phyloP scores from a whole-genome alignment of 805 yeast species.

The Ogataea saltuana region DNA sequence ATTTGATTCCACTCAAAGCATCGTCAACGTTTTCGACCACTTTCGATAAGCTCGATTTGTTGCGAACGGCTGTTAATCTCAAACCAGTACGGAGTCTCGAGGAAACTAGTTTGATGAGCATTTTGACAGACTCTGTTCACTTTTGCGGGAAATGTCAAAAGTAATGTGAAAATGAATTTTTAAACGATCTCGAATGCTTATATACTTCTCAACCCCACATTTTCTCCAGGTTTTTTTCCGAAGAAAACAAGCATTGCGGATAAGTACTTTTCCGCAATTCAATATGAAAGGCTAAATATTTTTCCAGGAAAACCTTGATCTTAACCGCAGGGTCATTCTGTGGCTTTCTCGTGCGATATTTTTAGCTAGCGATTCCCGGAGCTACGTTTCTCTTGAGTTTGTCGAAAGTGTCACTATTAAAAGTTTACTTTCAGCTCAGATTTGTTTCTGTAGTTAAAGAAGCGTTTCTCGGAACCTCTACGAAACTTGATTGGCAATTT shows the following conservation, averaged over 20 bases:
- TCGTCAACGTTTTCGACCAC: constrained; percentile 28
- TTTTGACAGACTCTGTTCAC: too few species aligned
- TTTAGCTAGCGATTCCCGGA: too few species aligned
- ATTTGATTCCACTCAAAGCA: constrained; percentile 34
- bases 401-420: too few species aligned
- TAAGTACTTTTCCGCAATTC: neutral
- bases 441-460: too few species aligned
- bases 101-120: neutral
- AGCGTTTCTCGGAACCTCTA: too few species aligned
- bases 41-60: constrained; percentile 7
- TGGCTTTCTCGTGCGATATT: too few species aligned
- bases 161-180: too few species aligned
- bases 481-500: too few species aligned
- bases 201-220: neutral
- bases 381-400: too few species aligned
- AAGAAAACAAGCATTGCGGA: neutral
- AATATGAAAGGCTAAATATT: neutral
- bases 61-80: neutral
- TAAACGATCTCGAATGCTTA: neutral
- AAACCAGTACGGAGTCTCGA: neutral
- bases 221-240: neutral
- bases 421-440: too few species aligned
- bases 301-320: neutral
- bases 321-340: constrained; percentile 1
- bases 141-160: too few species aligned